Evolutionary conservation across 352 stramenopile species (phyloP).

Genomic region (Globisporangium megalacanthum): DNA sequence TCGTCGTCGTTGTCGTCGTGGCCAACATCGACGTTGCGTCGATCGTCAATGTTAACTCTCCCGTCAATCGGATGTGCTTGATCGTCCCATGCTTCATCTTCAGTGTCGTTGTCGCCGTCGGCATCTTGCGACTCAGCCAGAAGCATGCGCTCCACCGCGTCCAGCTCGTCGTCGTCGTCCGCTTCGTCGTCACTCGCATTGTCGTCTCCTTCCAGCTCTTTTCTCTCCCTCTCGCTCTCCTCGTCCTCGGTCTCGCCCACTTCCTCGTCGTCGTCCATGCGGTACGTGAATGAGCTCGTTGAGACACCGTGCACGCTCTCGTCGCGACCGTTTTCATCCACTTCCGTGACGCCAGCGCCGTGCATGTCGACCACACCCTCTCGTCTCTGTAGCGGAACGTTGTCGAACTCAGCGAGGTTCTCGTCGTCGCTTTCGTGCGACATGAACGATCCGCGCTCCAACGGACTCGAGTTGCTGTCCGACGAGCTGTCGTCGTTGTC

Average conservation of each 20-base stretch:
- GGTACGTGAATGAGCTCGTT: not conserved
- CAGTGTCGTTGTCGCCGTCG: not conserved
- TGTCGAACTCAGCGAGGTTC: conserved; percentile 2
- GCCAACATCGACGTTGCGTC: conserved; percentile 4
- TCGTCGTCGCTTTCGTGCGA: conserved; percentile 4
- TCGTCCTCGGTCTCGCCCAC: conserved; percentile 9
- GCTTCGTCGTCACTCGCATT: not conserved
- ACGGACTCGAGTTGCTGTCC: not conserved
- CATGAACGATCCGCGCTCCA: not conserved
- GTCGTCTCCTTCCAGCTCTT: not conserved
- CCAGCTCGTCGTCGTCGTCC: conserved; percentile 4
- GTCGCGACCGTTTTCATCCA: not conserved
- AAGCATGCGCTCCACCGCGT: conserved; percentile 11
- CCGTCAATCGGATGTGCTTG: not conserved
- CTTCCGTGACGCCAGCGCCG: not conserved
- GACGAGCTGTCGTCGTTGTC: not conserved
- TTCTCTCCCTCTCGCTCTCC: not conserved
- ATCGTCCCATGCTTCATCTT: not conserved
- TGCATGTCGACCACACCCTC: not conserved
- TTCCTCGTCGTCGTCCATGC: conserved; percentile 11
- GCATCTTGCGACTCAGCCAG: not conserved
- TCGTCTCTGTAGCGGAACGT: not conserved
- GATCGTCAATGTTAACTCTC: not conserved
- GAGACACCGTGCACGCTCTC: too few species aligned
- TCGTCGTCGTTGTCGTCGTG: not conserved